Evolutionary conservation across 768 basidiomycete genomes (phyloP).

Genomic region (Mycena floridula): DNA sequence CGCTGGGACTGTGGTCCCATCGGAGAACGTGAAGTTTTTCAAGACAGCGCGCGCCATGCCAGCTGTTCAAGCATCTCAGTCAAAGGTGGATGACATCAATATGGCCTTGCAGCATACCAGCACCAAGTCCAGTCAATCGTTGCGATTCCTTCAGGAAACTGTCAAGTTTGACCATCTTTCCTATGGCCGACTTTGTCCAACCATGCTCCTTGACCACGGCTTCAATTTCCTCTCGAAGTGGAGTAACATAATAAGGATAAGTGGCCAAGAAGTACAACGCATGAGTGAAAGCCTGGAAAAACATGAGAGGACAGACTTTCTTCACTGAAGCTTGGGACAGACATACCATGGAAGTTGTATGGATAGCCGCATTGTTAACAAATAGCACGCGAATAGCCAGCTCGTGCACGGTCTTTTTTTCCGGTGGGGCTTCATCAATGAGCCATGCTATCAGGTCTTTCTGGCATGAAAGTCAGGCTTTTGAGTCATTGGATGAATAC

Average conservation of each 20-base stretch:
- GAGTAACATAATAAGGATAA: slow-evolving; percentile 20
- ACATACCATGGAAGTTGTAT: slow-evolving; percentile 36
- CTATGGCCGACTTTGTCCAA: slow-evolving; percentile 36
- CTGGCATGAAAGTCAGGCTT: slow-evolving; percentile 11
- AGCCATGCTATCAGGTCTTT: slow-evolving; percentile 7
- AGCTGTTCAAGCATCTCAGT: slow-evolving; percentile 7
- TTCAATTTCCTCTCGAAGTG: slow-evolving; percentile 27
- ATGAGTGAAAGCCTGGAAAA: slow-evolving; percentile 23
- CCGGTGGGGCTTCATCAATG: slow-evolving; percentile 17
- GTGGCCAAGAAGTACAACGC: slow-evolving; percentile 23
- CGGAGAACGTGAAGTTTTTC: slow-evolving; percentile 9
- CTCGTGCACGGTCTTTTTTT: slow-evolving; percentile 15
- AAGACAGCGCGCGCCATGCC: slow-evolving; percentile 5
- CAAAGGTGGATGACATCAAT: too few species aligned
- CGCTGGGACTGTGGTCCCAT: slow-evolving; percentile 4
- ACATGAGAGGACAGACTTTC: too few species aligned
- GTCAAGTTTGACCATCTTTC: slow-evolving; percentile 33
- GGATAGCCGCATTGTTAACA: slow-evolving; percentile 35
- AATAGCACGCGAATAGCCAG: slow-evolving; percentile 24
- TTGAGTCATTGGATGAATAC: slow-evolving; percentile 1
- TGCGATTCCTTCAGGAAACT: slow-evolving; percentile 40
- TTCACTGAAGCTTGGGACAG: too few species aligned
- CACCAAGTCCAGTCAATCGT: slow-evolving; percentile 21
- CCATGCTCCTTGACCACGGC: slow-evolving; percentile 20
- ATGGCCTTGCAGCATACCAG: too few species aligned